Evolutionary conservation across 768 basidiomycete species (phyloP).

Genomic region (Leccinum broughii): DNA sequence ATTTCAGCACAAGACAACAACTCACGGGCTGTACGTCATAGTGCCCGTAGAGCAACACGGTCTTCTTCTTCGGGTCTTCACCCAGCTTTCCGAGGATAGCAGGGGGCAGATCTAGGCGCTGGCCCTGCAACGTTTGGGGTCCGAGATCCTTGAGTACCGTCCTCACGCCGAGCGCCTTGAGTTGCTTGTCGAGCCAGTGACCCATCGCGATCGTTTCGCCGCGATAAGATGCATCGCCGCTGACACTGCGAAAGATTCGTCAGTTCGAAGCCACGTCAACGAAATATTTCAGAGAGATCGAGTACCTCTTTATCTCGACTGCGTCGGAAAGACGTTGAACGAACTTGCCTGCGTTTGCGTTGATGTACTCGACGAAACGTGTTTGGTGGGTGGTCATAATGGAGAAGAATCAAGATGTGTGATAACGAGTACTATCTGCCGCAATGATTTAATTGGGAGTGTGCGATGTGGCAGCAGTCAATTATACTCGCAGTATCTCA

Average conservation of each 20-base stretch:
- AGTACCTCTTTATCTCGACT: conserved; percentile 78
- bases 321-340: conserved; percentile 79
- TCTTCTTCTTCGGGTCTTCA: conserved; percentile 87
- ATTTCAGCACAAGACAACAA: no score
- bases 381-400: conserved; percentile 38
- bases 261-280: not conserved
- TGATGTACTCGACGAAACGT: conserved; percentile 52
- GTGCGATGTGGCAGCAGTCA: not conserved
- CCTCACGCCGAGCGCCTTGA: conserved; percentile 75
- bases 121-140: conserved; percentile 67
- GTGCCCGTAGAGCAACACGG: conserved; percentile 90
- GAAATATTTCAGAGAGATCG: conserved; percentile 1
- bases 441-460: not conserved
- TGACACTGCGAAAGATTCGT: conserved; percentile 46
- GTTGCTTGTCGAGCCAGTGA: conserved; percentile 71
- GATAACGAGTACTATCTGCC: not conserved
- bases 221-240: conserved; percentile 69
- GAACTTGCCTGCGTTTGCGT: conserved; percentile 68
- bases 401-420: not conserved
- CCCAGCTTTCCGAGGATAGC: conserved; percentile 83
- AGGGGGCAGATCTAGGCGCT: conserved; percentile 75
- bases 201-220: conserved; percentile 85
- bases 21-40: conserved; percentile 91
- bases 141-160: conserved; percentile 79
- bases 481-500: not conserved